Conservation (phyloP, 1,284 basidiomycete genomes). For the Cutaneotrichosporon mucoides region DNA sequence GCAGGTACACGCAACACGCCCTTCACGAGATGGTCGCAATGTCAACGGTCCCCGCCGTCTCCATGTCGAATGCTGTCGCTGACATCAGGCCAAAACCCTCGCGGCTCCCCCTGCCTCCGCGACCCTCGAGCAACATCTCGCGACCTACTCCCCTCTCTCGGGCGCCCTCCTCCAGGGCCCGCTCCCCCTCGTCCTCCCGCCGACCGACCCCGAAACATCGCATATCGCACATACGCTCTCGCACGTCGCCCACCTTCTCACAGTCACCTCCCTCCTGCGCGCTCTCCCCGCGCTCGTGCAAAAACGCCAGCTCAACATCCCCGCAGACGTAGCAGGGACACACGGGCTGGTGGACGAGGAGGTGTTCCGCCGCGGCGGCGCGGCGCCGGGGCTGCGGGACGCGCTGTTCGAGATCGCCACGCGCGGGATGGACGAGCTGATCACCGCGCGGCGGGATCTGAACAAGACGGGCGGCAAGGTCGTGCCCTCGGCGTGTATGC, state of each 20-base stretch:
- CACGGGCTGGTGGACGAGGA: conserved; percentile 82
- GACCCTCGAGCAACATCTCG: conserved; percentile 65
- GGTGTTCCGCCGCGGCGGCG: conserved; percentile 66
- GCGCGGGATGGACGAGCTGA: conserved; percentile 82
- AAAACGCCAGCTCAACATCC: conserved; percentile 71
- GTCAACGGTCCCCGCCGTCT: no score
- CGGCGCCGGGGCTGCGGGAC: conserved; percentile 55
- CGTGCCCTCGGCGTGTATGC: conserved; percentile 60
- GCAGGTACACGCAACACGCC: no score
- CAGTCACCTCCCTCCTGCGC: conserved; percentile 61
- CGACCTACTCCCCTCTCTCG: conserved; percentile 71
- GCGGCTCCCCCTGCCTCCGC: conserved; percentile 60
- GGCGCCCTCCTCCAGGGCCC: conserved; percentile 75
- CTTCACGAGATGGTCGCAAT: no score
- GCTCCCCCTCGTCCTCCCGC: conserved; percentile 64
- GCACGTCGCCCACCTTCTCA: conserved; percentile 46
- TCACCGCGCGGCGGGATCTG: conserved; percentile 75
- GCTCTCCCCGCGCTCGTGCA: conserved; percentile 67
- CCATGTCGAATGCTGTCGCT: neutral
- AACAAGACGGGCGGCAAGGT: conserved; percentile 61
- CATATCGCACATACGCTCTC: conserved; percentile 68
- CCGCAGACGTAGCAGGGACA: conserved; percentile 74
- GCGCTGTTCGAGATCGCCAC: conserved; percentile 87
- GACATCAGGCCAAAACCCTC: conserved; percentile 66
- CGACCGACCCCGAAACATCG: conserved; percentile 54